Percentiles rank a stretch among this genome's conserved stretches.
These are phyloP conservation scores for Beauveria bassiana DNA, from an alignment of 2,329 filamentous ascomycete genomes.

Conservation along the genomic window DNA sequence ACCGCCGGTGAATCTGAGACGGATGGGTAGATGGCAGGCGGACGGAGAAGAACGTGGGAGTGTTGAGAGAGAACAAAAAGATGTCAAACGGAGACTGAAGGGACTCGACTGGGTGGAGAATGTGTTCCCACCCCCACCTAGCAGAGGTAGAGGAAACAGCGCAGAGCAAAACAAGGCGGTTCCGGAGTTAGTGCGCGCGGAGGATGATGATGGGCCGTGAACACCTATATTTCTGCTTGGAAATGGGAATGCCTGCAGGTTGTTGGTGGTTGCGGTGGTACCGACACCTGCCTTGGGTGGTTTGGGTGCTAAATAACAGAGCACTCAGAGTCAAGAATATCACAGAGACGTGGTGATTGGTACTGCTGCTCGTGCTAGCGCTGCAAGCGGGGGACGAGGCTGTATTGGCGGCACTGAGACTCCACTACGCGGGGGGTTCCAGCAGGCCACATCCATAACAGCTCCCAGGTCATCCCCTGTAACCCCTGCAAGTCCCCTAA, in stretches of 20 bases:
- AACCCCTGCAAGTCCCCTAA: neutral
- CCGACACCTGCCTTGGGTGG: too few relatives aligned
- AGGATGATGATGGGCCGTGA: neutral
- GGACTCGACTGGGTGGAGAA: neutral
- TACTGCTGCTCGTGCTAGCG: neutral
- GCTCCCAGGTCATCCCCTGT: neutral
- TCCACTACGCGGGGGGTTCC: neutral
- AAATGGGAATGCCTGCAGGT: too few relatives aligned
- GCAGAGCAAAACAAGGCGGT: neutral
- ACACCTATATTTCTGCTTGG: too few relatives aligned
- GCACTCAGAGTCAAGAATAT: too few relatives aligned
- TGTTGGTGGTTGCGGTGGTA: too few relatives aligned
- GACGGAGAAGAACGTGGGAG: too few relatives aligned
- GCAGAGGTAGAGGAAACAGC: neutral
- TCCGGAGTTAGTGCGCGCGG: too few relatives aligned
- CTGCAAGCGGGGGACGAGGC: slow-evolving; percentile 1
- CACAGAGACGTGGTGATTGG: too few relatives aligned
- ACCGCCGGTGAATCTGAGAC: neutral
- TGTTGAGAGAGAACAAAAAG: neutral
- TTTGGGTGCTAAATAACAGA: too few relatives aligned
- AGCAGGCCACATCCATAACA: neutral
- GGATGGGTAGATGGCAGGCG: neutral
- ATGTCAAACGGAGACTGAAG: neutral
- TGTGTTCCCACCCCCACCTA: neutral
- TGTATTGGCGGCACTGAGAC: neutral